Evolutionary conservation across 1,139 yeast species (phyloP).

Genomic region (Citeromyces siamensis): DNA sequence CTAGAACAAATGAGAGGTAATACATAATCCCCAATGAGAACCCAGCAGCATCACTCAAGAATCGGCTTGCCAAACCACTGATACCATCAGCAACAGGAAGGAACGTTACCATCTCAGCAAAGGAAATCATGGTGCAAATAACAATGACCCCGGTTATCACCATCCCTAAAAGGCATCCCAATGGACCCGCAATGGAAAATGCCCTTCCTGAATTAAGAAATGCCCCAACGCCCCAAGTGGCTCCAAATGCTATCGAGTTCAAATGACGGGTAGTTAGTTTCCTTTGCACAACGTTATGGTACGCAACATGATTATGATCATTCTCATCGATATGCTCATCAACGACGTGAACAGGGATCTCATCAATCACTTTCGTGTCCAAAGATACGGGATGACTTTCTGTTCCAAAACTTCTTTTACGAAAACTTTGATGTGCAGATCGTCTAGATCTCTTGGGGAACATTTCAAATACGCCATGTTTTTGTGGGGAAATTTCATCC

Average conservation of each 20-base stretch:
- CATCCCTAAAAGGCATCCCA: slow-evolving; percentile 59
- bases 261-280: slow-evolving; percentile 49
- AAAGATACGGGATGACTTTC: too few relatives aligned
- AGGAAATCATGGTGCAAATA: slow-evolving; percentile 46
- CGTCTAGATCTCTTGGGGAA: too few relatives aligned
- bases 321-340: too few relatives aligned
- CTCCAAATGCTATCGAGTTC: slow-evolving; percentile 66
- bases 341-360: too few relatives aligned
- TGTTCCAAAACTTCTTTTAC: too few relatives aligned
- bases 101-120: slow-evolving; percentile 70
- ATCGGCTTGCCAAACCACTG: slow-evolving; percentile 52
- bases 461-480: too few relatives aligned
- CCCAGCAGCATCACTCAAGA: slow-evolving; percentile 68
- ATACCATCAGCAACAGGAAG: slow-evolving; percentile 66
- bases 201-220: slow-evolving; percentile 57
- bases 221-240: slow-evolving; percentile 62
- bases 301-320: background rate
- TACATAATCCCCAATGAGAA: slow-evolving; percentile 63
- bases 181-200: slow-evolving; percentile 58
- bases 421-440: too few relatives aligned
- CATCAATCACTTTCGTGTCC: too few relatives aligned
- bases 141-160: slow-evolving; percentile 49
- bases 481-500: too few relatives aligned
- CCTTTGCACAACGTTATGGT: slow-evolving; percentile 22
- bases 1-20: slow-evolving; percentile 54